These are phyloP conservation scores for Phytophthora constricta DNA, from an alignment of 352 stramenopile species.

Conservation along the genomic window DNA sequence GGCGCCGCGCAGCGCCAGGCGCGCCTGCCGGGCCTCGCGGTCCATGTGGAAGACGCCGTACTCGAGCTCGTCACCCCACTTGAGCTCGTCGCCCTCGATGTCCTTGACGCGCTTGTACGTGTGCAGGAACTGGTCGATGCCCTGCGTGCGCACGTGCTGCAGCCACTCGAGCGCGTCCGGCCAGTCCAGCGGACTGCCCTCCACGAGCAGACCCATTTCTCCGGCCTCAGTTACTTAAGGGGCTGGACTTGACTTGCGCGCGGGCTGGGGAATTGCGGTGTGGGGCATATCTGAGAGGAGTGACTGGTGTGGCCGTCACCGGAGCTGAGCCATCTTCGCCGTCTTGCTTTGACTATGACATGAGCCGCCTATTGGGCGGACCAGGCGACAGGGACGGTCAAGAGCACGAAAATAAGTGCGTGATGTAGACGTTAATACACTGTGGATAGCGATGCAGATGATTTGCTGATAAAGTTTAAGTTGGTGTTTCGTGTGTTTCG, in stretches of 20 bases:
- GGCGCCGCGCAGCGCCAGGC: conserved; percentile 92
- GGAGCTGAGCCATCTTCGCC: neutral
- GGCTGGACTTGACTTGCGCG: conserved; percentile 12
- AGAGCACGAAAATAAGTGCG: no score
- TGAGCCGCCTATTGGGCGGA: no score
- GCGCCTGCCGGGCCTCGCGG: conserved; percentile 79
- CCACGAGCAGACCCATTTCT: conserved; percentile 90
- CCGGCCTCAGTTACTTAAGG: no score
- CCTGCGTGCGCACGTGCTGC: conserved; percentile 94
- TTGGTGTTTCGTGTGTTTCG: no score
- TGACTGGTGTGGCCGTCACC: no score
- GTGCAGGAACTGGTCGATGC: conserved; percentile 98
- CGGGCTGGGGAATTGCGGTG: conserved; percentile 17
- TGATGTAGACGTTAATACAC: no score
- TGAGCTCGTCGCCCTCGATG: conserved; percentile 94
- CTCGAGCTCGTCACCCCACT: conserved; percentile 99
- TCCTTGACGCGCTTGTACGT: conserved; percentile 97
- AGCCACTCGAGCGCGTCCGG: conserved; percentile 96
- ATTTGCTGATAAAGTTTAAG: no score
- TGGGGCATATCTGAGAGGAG: no score
- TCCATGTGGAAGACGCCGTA: conserved; percentile 98
- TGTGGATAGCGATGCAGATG: no score
- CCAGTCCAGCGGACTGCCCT: conserved; percentile 96
- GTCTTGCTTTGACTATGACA: neutral
- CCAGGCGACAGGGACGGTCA: no score